phyloP scores from a whole-genome alignment of 2,329 filamentous ascomycete genomes.

The Lecanosticta acicola region DNA sequence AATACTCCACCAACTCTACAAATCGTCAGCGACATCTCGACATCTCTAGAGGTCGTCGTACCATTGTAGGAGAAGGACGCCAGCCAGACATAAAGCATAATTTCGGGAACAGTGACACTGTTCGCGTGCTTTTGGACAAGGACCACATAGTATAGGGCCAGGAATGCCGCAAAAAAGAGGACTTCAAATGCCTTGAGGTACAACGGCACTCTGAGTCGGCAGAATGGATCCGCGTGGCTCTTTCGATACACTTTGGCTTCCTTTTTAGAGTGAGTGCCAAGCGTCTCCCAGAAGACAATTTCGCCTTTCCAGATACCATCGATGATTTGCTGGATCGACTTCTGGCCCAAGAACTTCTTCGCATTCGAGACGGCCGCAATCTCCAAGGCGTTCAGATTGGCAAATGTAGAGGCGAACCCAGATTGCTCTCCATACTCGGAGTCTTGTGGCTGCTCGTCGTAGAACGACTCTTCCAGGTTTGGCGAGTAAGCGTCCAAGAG shows the following conservation, averaged over 20 bases:
- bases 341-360: slow-evolving; percentile 78
- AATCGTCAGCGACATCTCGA: slow-evolving; percentile 1
- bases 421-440: slow-evolving; percentile 12
- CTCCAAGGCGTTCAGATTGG: slow-evolving; percentile 76
- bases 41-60: slow-evolving; percentile 33
- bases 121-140: slow-evolving; percentile 64
- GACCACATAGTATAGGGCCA: slow-evolving; percentile 80
- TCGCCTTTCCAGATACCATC: slow-evolving; percentile 81
- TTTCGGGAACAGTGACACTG: slow-evolving; percentile 62
- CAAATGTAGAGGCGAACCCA: slow-evolving; percentile 59
- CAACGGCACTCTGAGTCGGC: slow-evolving; percentile 69
- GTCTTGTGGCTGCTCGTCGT: slow-evolving; percentile 20
- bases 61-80: slow-evolving; percentile 80
- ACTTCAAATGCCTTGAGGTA: slow-evolving; percentile 84
- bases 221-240: slow-evolving; percentile 63
- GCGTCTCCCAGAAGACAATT: slow-evolving; percentile 77
- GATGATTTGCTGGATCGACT: slow-evolving; percentile 74
- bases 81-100: slow-evolving; percentile 78
- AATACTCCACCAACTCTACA: slow-evolving; percentile 62
- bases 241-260: slow-evolving; percentile 70
- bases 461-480: slow-evolving; percentile 21
- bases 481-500: slow-evolving; percentile 14
- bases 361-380: slow-evolving; percentile 76
- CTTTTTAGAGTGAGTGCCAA: slow-evolving; percentile 69
- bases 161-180: slow-evolving; percentile 69